Conservation (phyloP, 345 rosid species). For the Conringia planisiliqua region DNA sequence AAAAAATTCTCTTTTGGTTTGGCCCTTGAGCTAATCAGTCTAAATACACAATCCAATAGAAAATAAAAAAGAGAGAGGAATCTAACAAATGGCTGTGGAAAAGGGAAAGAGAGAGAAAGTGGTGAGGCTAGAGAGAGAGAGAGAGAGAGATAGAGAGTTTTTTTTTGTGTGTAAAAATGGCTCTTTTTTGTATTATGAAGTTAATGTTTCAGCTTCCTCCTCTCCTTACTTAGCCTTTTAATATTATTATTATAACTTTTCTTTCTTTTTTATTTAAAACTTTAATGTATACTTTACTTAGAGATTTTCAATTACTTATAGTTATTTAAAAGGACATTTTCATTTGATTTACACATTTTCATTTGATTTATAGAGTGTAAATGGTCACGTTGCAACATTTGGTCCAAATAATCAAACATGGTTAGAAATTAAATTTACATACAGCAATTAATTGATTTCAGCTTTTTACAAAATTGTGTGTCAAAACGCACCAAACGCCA, state of each 20-base stretch:
- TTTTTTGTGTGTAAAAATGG: conserved; percentile 12
- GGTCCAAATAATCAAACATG: background rate
- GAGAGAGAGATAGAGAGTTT: background rate
- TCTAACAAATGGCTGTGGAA: conserved; percentile 68
- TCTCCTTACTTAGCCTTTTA: conserved; percentile 20
- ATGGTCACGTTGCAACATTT: background rate
- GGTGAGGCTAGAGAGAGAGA: conserved; percentile 28
- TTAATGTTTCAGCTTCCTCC: conserved; percentile 31
- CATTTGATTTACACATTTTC: background rate
- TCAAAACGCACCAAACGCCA: background rate
- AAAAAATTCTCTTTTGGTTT: background rate
- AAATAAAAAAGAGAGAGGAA: conserved; percentile 44
- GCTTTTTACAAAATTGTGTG: background rate
- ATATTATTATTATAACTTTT: background rate
- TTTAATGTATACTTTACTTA: background rate
- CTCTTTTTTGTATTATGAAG: conserved; percentile 13
- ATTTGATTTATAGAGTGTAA: background rate
- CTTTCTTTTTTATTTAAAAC: background rate
- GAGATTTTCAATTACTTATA: conserved; percentile 8
- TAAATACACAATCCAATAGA: conserved; percentile 42
- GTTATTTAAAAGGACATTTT: background rate
- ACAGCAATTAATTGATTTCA: background rate
- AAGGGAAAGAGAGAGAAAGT: conserved; percentile 33
- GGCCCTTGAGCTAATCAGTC: conserved; percentile 46
- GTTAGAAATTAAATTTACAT: background rate